Base-by-base conservation (phyloP, 176 grass and related monocot genomes). In the Musa troglodytarum region DNA sequence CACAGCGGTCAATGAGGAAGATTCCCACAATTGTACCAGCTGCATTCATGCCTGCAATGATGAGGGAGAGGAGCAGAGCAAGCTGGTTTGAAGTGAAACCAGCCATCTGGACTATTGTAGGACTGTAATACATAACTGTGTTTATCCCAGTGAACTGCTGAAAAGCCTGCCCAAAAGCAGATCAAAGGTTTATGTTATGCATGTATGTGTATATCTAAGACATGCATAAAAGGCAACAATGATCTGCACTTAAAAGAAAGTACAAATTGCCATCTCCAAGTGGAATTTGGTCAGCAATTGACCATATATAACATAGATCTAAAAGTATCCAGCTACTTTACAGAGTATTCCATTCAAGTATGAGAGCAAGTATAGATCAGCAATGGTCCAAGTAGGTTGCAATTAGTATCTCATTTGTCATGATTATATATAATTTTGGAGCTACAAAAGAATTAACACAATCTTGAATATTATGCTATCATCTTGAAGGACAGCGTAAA, bases 91-190 rank as follows among this genome's bases (percentile, higher is more conserved):
- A 93, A 24, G 88, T 76, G 72, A 93, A 93, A 16, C 95, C 95
- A 12, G 95, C 95, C 95, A 98, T 98, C 85, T 93, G 95, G 49
- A 98, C 90, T 2, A 98, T 93, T 0, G 88, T 91, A 20, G 95
- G 95, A 23, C 90, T 93, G 84, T 91, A 98, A 67, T 98, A 98
- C 95, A 98, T 98, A 26, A 98, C 95, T 0, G 95, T 98, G 78
- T 98, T 98, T 81, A 98, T 98, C n/a, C 95, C 95, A 43, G 88
- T 98, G 49, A 98, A 93, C 77, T 98, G 95, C 68, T 98, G 95
- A 56, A 98, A 98, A 28, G 95, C 95, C 90, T 98, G 86, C 77
- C 2, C 64, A 65, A 5, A 61, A 49, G 24, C 1, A 21, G 4
- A 69, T n/a, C 34, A 65, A 13, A 51, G 25, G 1, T 20, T 10